These are phyloP conservation scores for Colletotrichum lini DNA, from an alignment of 2,329 filamentous ascomycete species.

Conservation along the genomic window DNA sequence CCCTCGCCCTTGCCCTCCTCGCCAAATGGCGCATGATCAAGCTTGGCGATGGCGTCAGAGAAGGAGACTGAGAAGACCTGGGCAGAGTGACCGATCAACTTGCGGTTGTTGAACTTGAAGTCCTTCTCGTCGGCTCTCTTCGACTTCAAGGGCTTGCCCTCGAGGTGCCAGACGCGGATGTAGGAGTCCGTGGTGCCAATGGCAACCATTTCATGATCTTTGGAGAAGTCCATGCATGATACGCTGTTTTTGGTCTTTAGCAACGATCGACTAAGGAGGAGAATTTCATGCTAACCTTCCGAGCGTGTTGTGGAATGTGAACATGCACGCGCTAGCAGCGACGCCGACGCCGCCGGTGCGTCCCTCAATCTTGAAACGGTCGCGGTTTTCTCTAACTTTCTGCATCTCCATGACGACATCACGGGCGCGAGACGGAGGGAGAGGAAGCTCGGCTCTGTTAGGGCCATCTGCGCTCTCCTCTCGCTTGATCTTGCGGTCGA, in stretches of 20 bases:
- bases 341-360: constrained; percentile 87
- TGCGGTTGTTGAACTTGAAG: constrained; percentile 72
- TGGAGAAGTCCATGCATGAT: constrained; percentile 95
- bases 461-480: constrained; percentile 91
- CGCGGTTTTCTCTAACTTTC: constrained; percentile 92
- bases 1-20: constrained; percentile 60
- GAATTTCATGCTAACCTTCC: constrained; percentile 75
- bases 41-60: constrained; percentile 76
- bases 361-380: constrained; percentile 89
- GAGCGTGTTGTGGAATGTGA: constrained; percentile 97
- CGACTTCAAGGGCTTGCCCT: constrained; percentile 84
- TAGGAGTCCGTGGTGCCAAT: constrained; percentile 95
- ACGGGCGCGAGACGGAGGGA: constrained; percentile 88
- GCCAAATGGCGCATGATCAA: constrained; percentile 65
- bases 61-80: constrained; percentile 93
- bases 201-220: constrained; percentile 88
- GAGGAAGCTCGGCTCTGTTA: constrained; percentile 82
- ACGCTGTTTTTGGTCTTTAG: constrained; percentile 66
- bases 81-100: constrained; percentile 90
- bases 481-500: constrained; percentile 88
- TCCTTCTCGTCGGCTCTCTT: constrained; percentile 72
- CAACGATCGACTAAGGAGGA: not conserved
- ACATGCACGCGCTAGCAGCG: constrained; percentile 93
- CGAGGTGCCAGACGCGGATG: constrained; percentile 93
- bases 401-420: constrained; percentile 96